Conservation (phyloP, 768 basidiomycete genomes). For the Mycena vulgaris region DNA sequence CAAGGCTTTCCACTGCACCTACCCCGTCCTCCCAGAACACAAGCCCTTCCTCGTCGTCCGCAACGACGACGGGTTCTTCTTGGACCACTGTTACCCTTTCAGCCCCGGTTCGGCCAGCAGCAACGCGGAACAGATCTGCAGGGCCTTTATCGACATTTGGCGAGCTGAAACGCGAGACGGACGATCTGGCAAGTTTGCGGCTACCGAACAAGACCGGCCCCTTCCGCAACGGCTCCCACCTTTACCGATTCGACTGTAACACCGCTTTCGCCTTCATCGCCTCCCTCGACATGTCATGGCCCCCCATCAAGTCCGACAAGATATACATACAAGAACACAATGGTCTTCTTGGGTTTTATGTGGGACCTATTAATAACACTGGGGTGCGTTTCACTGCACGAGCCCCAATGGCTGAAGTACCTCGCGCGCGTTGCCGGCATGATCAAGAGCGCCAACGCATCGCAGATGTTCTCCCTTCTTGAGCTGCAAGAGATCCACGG, state of each 20-base stretch:
- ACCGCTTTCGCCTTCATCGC: slow-evolving; percentile 16
- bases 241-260: background rate
- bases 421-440: slow-evolving; percentile 8
- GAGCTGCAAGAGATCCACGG: slow-evolving; percentile 15
- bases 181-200: background rate
- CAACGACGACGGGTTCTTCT: slow-evolving; percentile 13
- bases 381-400: slow-evolving; percentile 42
- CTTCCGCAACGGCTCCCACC: background rate
- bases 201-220: background rate
- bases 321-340: slow-evolving; percentile 35
- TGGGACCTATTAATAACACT: slow-evolving; percentile 48
- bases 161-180: background rate
- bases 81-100: too few species aligned
- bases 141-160: slow-evolving; percentile 32
- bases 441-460: background rate
- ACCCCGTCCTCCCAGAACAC: slow-evolving; percentile 23
- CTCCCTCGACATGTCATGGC: slow-evolving; percentile 44
- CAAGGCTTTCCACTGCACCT: too few species aligned
- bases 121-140: slow-evolving; percentile 32
- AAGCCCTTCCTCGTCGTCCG: slow-evolving; percentile 33
- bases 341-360: slow-evolving; percentile 45
- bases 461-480: background rate
- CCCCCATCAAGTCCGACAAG: slow-evolving; percentile 36
- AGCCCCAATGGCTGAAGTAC: slow-evolving; percentile 45
- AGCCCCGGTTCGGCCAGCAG: slow-evolving; percentile 28